A percentile compares a stretch with the other conserved stretches of the same genome.
These are phyloP conservation scores for Senna siamea DNA, from an alignment of 306 rosid species.

Conservation along the genomic window DNA sequence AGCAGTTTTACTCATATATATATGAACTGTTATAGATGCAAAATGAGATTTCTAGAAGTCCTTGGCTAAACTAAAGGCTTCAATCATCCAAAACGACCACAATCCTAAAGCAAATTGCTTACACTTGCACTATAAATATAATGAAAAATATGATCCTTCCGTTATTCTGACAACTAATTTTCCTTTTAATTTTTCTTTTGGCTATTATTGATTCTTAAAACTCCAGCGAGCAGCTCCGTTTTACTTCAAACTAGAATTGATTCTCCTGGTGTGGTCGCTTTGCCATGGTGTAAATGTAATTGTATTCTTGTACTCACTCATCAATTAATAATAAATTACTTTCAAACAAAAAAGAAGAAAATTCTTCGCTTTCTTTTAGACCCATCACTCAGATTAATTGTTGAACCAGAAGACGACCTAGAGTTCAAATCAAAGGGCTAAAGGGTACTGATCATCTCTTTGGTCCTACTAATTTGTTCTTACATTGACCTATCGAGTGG, in stretches of 20 bases:
- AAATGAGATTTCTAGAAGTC: background rate
- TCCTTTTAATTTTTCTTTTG: background rate
- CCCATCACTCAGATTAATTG: background rate
- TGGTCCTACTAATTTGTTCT: too few relatives aligned
- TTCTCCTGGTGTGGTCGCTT: conserved; percentile 30
- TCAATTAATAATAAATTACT: background rate
- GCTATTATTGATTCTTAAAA: conserved; percentile 1
- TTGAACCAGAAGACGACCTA: background rate
- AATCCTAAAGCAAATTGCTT: too few relatives aligned
- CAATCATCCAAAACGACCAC: too few relatives aligned
- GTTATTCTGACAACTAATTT: background rate
- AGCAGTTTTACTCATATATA: background rate
- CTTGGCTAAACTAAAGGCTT: background rate
- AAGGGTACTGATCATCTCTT: background rate
- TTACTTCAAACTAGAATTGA: conserved; percentile 40
- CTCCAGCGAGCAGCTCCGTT: conserved; percentile 18
- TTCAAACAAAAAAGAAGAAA: background rate
- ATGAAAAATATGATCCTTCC: conserved; percentile 2
- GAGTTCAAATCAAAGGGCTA: background rate
- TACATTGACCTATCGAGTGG: too few relatives aligned
- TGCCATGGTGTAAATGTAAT: conserved; percentile 32
- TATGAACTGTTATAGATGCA: too few relatives aligned
- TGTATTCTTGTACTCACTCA: background rate
- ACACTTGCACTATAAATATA: too few relatives aligned
- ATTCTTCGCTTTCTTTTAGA: conserved; percentile 9